Evolutionary conservation across 768 basidiomycete genomes (phyloP), one percentile per base, ranked within the genome.

Genomic region (Pleurotus salmoneostramineus): DNA sequence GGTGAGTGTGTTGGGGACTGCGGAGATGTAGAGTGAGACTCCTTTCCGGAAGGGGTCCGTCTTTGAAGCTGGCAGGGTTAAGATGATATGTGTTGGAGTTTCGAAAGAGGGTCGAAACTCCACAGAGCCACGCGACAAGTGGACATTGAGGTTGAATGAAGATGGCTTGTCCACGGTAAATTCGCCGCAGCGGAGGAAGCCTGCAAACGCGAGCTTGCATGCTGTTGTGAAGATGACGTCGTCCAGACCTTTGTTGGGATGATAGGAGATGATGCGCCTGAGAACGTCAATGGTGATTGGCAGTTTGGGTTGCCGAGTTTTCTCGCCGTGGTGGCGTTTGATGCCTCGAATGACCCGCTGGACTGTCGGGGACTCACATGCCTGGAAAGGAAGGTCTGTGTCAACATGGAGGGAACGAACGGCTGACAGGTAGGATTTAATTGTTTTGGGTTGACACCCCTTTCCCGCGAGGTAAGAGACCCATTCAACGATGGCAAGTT

Each of bases 1-100:
- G 11, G 48, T 49, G 27, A 33, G 12, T 14, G 48, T 14, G 4
- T 12, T 17, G 11, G 47, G 47, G 3, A 27, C 47, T 1, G 47
- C 4, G 0, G 47, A 3, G 11, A 49, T 49, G 17, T n/a, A 49
- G 27, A 71, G 61, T 4, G 61, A 55, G 43, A 68, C 60, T 1
- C 70, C 67, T 37, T 61, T 61, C 4, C 70, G 60, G 56, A 75
- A 76, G 1, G 71, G 72, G 62, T 74, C 71, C 4, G 72, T 74
- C 55, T 76, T 76, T 1, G 74, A 76, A 2, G 65, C 60, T 5
- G 72, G 71, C 0, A 76, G 62, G 7, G 62, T 63, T 32, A 73
- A 61, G 11, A 46, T 43, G 27, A 69, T 21, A 44, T 69, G 66
- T 0, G 65, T 64, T 6, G 69, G 62, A n/a, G 61, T 46, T 1